These are phyloP conservation scores for Edaphochlamys debaryana DNA, from an alignment of 139 green algal genomes.

Conservation along the genomic window DNA sequence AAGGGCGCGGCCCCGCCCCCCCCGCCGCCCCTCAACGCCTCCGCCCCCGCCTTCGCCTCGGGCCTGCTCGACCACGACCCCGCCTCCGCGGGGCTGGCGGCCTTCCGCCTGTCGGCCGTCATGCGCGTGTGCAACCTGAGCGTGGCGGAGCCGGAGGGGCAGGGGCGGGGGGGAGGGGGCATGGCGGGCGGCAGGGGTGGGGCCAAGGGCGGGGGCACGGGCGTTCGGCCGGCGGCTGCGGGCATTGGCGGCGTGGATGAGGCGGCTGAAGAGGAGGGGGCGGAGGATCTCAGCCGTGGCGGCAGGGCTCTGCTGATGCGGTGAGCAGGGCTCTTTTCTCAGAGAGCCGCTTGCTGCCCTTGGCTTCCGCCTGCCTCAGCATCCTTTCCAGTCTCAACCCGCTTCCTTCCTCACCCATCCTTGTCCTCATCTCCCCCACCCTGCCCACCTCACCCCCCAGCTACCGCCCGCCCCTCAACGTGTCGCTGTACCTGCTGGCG, in stretches of 20 bases:
- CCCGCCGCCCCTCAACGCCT: no score
- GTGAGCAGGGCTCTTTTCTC: no score
- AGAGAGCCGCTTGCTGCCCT: no score
- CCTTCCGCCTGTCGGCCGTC: background rate
- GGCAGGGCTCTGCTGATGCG: slow-evolving; percentile 8
- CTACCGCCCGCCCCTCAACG: slow-evolving; percentile 26
- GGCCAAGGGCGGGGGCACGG: background rate
- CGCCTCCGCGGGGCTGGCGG: background rate
- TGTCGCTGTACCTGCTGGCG: slow-evolving; percentile 7
- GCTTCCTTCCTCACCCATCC: no score
- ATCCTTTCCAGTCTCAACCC: no score
- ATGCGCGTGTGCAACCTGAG: background rate
- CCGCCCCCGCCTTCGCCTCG: no score
- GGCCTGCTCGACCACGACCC: no score
- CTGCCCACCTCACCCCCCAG: background rate
- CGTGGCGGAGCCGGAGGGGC: background rate
- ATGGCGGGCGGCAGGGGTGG: background rate
- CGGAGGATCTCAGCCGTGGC: no score
- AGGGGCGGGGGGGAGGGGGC: no score
- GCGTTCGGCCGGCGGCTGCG: background rate
- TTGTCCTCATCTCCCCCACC: background rate
- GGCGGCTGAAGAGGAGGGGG: background rate
- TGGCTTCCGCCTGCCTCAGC: no score
- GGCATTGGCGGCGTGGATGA: background rate
- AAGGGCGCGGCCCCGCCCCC: no score